A percentile compares a stretch with the other conserved stretches of the same genome.
phyloP scores from a whole-genome alignment of 2,329 filamentous ascomycete species.

The Penicillium concentricum region DNA sequence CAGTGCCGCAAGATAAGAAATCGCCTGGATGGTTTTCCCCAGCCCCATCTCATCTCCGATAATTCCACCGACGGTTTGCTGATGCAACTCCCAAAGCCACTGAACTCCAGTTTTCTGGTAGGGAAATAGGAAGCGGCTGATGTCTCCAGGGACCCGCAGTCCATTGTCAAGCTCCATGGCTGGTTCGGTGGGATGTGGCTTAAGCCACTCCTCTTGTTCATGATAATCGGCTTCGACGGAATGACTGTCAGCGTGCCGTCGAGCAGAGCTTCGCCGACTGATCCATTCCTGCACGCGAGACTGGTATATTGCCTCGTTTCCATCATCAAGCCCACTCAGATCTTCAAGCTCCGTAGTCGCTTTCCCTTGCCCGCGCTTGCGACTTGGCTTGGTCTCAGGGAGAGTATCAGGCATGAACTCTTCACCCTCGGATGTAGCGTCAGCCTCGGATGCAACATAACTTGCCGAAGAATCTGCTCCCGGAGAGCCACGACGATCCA shows the following conservation, averaged over 20 bases:
- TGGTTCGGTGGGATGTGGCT: slow-evolving; percentile 70
- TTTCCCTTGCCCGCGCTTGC: slow-evolving; percentile 24
- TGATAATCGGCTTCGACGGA: slow-evolving; percentile 38
- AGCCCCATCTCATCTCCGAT: slow-evolving; percentile 98
- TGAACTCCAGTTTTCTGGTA: slow-evolving; percentile 97
- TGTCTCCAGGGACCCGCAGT: slow-evolving; percentile 83
- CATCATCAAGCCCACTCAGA: slow-evolving; percentile 74
- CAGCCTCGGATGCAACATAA: slow-evolving; percentile 34
- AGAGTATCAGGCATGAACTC: slow-evolving; percentile 35
- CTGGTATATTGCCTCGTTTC: slow-evolving; percentile 79
- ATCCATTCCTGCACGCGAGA: slow-evolving; percentile 74
- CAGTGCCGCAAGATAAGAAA: slow-evolving; percentile 81
- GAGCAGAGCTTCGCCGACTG: slow-evolving; percentile 59
- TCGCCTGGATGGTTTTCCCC: slow-evolving; percentile 86
- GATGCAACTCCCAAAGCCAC: slow-evolving; percentile 91
- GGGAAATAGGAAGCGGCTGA: slow-evolving; percentile 87
- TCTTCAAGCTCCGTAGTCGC: slow-evolving; percentile 52
- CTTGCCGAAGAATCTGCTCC: slow-evolving; percentile 32
- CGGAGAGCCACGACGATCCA: slow-evolving; percentile 17
- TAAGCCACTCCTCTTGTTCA: slow-evolving; percentile 66
- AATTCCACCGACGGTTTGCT: slow-evolving; percentile 87
- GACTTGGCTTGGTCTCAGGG: slow-evolving; percentile 17
- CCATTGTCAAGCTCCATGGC: slow-evolving; percentile 66
- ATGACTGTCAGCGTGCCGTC: slow-evolving; percentile 45
- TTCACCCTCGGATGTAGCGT: slow-evolving; percentile 35